Evolutionary conservation across 2,329 filamentous ascomycete species (phyloP).

Genomic region (Fusarium caatingaense): DNA sequence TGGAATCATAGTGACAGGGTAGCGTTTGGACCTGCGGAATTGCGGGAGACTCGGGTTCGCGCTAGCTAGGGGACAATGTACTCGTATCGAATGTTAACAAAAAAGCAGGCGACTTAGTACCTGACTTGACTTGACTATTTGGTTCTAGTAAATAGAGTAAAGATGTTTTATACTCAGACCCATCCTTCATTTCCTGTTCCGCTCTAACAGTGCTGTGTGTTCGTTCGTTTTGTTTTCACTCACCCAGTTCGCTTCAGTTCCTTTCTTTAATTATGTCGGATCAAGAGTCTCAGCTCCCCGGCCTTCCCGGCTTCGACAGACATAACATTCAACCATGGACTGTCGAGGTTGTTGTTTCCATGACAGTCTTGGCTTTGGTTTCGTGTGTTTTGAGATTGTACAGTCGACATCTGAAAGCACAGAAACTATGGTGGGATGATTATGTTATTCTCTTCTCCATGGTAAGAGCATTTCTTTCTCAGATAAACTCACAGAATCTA

Average conservation of each 20-base stretch:
- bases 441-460: constrained; percentile 61
- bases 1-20: neutral
- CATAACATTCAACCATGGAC: constrained; percentile 58
- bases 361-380: constrained; percentile 56
- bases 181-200: neutral
- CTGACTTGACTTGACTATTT: no score
- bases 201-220: neutral
- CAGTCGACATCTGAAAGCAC: constrained; percentile 56
- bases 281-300: constrained; percentile 37
- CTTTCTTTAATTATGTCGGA: constrained; percentile 16
- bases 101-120: neutral
- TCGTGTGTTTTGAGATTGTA: constrained; percentile 55
- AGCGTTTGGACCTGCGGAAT: neutral
- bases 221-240: neutral
- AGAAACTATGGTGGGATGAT: constrained; percentile 63
- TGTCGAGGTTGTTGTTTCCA: constrained; percentile 53
- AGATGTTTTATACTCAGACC: neutral
- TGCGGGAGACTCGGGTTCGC: neutral
- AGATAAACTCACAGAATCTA: neutral
- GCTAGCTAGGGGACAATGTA: neutral
- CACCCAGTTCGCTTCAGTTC: neutral
- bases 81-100: neutral
- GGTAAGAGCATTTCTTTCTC: constrained; percentile 46
- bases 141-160: neutral
- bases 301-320: constrained; percentile 37